Percentiles rank a stretch among this genome's conserved stretches.
Conservation (phyloP, 2,329 filamentous ascomycete genomes). For the Nannizziopsis arthrosporioides region DNA sequence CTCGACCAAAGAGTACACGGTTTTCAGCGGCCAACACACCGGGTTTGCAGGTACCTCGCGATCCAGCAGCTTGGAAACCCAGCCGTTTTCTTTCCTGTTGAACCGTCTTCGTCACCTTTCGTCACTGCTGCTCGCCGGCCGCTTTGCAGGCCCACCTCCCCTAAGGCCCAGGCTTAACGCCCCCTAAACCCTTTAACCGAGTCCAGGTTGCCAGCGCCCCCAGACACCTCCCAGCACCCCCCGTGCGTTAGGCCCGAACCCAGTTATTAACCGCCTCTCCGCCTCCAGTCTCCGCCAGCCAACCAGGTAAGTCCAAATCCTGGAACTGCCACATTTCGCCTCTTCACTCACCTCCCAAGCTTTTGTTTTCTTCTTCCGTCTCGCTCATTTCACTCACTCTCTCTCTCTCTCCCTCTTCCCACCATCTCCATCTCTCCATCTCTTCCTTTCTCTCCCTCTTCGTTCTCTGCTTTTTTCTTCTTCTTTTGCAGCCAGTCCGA, state of each 20-base stretch:
- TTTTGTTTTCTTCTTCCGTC: conserved; percentile 15
- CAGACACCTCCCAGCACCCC: too few relatives aligned
- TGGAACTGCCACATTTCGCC: conserved; percentile 3
- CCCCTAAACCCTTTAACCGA: neutral
- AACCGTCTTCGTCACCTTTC: conserved; percentile 11
- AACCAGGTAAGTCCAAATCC: too few relatives aligned
- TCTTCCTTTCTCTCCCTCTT: conserved; percentile 4
- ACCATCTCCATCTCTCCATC: conserved; percentile 1
- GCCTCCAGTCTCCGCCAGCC: too few relatives aligned
- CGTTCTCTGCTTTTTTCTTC: neutral
- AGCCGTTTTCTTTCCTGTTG: conserved; percentile 10
- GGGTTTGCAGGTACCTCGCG: neutral
- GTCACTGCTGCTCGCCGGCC: conserved; percentile 17
- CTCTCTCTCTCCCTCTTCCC: conserved; percentile 8
- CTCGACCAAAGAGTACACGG: too few relatives aligned
- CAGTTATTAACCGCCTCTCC: too few relatives aligned
- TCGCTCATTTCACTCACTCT: conserved; percentile 13
- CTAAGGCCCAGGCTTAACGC: too few relatives aligned
- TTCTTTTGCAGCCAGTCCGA: neutral
- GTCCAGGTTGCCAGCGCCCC: neutral
- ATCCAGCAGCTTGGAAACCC: conserved; percentile 1
- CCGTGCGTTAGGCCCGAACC: too few relatives aligned
- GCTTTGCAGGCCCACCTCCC: too few relatives aligned
- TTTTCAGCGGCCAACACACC: too few relatives aligned
- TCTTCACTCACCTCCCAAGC: conserved; percentile 8